Conservation (phyloP, 352 stramenopile genomes). For the Phytophthora sojae region DNA sequence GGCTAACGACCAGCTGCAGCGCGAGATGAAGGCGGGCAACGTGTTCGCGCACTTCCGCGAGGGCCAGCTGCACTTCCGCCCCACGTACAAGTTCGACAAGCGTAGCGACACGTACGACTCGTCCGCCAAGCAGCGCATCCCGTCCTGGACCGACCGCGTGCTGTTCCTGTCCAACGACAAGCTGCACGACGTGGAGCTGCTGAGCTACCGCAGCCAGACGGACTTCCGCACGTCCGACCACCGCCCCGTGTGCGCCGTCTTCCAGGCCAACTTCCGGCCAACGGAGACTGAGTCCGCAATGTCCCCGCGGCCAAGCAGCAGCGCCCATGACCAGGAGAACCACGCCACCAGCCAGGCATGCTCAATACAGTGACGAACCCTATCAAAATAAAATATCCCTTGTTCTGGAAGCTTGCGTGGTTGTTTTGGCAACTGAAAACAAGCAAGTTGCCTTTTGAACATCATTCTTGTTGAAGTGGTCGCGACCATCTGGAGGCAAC, state of each 20-base stretch:
- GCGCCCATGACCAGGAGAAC: slow-evolving; percentile 7
- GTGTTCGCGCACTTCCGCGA: slow-evolving; percentile 93
- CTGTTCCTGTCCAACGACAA: slow-evolving; percentile 79
- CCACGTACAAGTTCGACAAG: slow-evolving; percentile 98
- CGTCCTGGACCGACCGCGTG: slow-evolving; percentile 97
- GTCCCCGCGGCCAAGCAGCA: slow-evolving; percentile 17
- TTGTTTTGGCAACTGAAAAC: not conserved
- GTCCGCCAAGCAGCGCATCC: slow-evolving; percentile 94
- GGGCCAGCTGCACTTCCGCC: slow-evolving; percentile 91
- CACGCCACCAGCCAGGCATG: slow-evolving; percentile 27
- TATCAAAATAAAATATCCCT: not conserved
- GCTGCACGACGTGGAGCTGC: slow-evolving; percentile 54
- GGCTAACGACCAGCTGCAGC: slow-evolving; percentile 92
- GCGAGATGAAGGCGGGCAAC: slow-evolving; percentile 76
- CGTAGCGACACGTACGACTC: slow-evolving; percentile 93
- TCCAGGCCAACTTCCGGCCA: slow-evolving; percentile 57
- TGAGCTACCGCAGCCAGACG: slow-evolving; percentile 75
- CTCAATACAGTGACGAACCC: slow-evolving; percentile 18
- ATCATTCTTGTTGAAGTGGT: slow-evolving; percentile 2
- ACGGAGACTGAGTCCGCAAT: not conserved
- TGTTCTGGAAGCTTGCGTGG: not conserved
- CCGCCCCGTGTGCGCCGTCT: slow-evolving; percentile 70
- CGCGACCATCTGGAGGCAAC: not conserved
- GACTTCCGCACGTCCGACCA: slow-evolving; percentile 80
- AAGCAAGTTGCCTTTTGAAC: not conserved